Base-by-base conservation (phyloP, 2,329 filamentous ascomycete genomes). In the Geosmithia flava region DNA sequence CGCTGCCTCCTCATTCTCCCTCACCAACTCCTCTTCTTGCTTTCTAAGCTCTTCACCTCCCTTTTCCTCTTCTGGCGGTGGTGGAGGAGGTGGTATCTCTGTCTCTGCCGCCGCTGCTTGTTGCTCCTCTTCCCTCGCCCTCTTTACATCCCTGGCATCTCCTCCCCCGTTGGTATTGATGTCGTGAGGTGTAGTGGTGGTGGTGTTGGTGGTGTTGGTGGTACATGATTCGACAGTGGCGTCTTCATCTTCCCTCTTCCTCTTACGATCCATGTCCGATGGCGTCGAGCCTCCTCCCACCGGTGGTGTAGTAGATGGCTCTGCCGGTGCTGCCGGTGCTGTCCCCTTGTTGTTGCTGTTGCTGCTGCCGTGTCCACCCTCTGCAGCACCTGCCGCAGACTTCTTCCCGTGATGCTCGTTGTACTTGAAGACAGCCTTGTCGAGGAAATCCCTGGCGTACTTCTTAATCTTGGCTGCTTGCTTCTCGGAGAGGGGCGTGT, bases 361-460 rank as follows among this genome's bases (percentile, higher is more conserved):
- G 33, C 33, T 37, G 33, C 33, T 37, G 33, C 11, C 11, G n/a
- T 15, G 15, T 33, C 27, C 19, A 7, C 11, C 55, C 60, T 53
- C 3, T 13, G 33, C 3, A 27, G 8, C 23, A 8, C 4, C 23
- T 27, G 4, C 23, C 23, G 71, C 73, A 1, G 71, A 68, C 59
- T 80, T 85, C 52, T 76, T 76, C 62, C 80, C 80, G 54, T 90
- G 40, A 23, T 48, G 46, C 7, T 23, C 40, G 19, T 48, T 48
- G 54, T 84, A 87, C 66, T 95, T 94, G 49, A 75, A 72, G 2
- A 91, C 81, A 0, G 88, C 90, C 59, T 88, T 90, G 51, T 94
- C 87, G 59, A 96, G 83, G 63, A 84, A 97, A 46, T 89, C 83
- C 53, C 85, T 83, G 50, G 90, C 88, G 59, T 85, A 88, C 49